Conservation (phyloP, 441 rosid species). For the Daphne laureola region DNA sequence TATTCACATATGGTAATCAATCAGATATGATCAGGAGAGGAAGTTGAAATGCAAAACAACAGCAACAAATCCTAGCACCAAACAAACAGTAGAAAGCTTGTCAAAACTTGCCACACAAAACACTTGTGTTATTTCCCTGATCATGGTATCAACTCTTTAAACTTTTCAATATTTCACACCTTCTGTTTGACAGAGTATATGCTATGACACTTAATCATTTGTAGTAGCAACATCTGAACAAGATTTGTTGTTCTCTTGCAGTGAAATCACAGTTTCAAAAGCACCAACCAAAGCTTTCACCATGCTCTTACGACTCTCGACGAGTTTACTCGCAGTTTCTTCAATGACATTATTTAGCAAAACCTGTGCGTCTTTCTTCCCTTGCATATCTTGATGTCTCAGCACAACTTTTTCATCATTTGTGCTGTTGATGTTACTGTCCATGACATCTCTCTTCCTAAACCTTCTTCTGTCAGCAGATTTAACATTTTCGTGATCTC, state of each 20-base stretch:
- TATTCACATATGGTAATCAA: too few species aligned
- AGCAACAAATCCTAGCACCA: too few species aligned
- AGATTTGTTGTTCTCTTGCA: slow-evolving; percentile 52
- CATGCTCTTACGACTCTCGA: slow-evolving; percentile 65
- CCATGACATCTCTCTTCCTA: slow-evolving; percentile 37
- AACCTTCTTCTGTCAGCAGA: slow-evolving; percentile 27
- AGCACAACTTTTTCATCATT: slow-evolving; percentile 37
- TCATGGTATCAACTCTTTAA: slow-evolving; percentile 12
- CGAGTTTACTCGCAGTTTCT: slow-evolving; percentile 83
- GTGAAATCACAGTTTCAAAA: slow-evolving; percentile 83
- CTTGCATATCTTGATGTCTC: slow-evolving; percentile 61
- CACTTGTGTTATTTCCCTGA: not conserved
- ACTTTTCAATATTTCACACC: slow-evolving; percentile 25
- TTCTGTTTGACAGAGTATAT: slow-evolving; percentile 12
- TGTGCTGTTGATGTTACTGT: slow-evolving; percentile 13
- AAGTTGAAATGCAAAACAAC: too few species aligned
- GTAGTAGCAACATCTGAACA: slow-evolving; percentile 22
- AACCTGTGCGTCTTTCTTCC: slow-evolving; percentile 45
- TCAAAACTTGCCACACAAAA: too few species aligned
- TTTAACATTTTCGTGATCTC: slow-evolving; percentile 28
- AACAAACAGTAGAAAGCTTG: too few species aligned
- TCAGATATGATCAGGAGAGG: too few species aligned
- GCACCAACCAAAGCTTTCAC: too few species aligned
- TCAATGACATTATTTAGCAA: slow-evolving; percentile 76
- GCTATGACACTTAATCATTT: slow-evolving; percentile 15